Evolutionary conservation across 179 eudicot species (phyloP), one percentile per base, ranked within the genome.

Genomic region (Beta macrorhiza): DNA sequence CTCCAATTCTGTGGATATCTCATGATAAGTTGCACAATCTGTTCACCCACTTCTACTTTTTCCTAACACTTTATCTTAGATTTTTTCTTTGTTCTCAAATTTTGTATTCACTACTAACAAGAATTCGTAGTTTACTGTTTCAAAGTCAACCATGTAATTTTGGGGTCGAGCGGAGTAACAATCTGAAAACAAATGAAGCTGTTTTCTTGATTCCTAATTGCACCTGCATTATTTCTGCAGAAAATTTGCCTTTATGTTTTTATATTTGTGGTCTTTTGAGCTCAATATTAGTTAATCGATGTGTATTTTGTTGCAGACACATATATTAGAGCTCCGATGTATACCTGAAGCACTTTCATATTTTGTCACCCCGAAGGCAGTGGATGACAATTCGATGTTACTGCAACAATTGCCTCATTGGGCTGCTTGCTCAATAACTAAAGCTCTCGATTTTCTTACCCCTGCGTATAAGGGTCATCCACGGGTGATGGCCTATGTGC

Each of bases 401-500:
- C 72, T 97, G 89, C 99, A 94, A 83, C 99, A 94, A 83, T 84
- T 97, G 88, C 98, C 99, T 75, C 99, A 97, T 84, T 97, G 99
- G 99, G 97, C 98, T 78, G 93, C 98, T 83, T 97, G 99, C 84
- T 94, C 99, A 68, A 90, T 97, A 81, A 94, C 98, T 44, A 97
- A 93, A 80, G 98, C 98, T 76, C 88, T 97, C 22, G 97, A 94
- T 85, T 97, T 94, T 76, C 92, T 94, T 55, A 92, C 97, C 72
- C 99, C 98, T 71, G 88, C 93, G 72, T 91, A 92, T 79, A 93
- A 94, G 88, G 97, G 98, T 69, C 99, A 97, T 86, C 93, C 98
- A 61, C 97, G 98, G 57, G 95, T 97, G 72, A 97, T 97, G 99
- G 99, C 98, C 80, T 97, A 97, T 83, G 90, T 97, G 80, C 91